Conservation (phyloP, 768 basidiomycete species). For the Amanita jacksonii region DNA sequence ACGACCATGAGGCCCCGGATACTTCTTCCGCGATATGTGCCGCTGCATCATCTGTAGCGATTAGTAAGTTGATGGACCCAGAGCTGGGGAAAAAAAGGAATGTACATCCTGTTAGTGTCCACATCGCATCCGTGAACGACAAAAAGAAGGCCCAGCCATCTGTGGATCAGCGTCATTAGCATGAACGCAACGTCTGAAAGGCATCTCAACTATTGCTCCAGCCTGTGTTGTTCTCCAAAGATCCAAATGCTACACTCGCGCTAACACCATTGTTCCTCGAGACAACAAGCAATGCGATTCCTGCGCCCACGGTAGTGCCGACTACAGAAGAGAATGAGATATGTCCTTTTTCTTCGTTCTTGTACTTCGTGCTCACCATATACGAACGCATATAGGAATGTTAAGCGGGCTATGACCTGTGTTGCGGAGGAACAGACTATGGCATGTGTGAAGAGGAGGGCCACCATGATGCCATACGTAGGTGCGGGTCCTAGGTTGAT, state of each 20-base stretch:
- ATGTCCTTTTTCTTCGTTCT: neutral
- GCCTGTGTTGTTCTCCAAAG: conserved; percentile 53
- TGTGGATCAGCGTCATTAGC: conserved; percentile 12
- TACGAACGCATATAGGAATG: conserved; percentile 45
- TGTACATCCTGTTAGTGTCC: conserved; percentile 57
- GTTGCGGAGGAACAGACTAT: conserved; percentile 53
- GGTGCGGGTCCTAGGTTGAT: conserved; percentile 35
- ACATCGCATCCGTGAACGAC: conserved; percentile 55
- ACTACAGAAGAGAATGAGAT: conserved; percentile 22
- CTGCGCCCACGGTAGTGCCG: conserved; percentile 47
- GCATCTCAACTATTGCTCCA: conserved; percentile 39
- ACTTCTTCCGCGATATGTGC: conserved; percentile 60
- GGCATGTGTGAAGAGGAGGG: conserved; percentile 44
- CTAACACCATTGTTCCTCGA: conserved; percentile 40
- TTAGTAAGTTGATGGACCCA: neutral
- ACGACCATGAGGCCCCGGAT: conserved; percentile 41
- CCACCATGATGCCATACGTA: conserved; percentile 49
- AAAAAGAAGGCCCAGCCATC: conserved; percentile 57
- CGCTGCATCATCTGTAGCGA: conserved; percentile 46
- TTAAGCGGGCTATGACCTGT: conserved; percentile 42
- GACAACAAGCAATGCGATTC: conserved; percentile 39
- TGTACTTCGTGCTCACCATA: conserved; percentile 35
- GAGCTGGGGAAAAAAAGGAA: conserved; percentile 1
- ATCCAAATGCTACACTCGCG: conserved; percentile 46
- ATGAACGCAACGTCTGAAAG: neutral